Base-by-base conservation (phyloP, 1,139 yeast species). In the Spencermartinsiella ligniputridi region DNA sequence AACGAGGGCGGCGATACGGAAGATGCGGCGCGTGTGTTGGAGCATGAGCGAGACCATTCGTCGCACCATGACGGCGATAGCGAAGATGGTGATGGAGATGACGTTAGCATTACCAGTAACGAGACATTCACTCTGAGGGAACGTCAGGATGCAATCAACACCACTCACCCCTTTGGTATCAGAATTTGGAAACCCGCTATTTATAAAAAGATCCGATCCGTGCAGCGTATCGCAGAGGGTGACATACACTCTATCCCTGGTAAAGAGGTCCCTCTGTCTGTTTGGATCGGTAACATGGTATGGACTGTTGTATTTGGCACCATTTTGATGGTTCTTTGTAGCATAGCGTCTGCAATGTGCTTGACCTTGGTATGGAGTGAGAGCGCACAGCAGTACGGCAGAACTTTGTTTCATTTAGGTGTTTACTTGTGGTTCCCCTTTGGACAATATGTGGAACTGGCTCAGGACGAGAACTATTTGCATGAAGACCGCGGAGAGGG, bases 161-260 rank as follows among this genome's bases (percentile, higher is more conserved):
- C 87, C 44, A 89, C 97, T 1, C 98, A 94, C 68, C 98, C 98
- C 0, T 92, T 92, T 61, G 98, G 98, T 74, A 89, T 92, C 43
- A 84, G 96, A 63, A 87, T 92, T 56, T 92, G 98, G 98, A 92
- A 92, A 61, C 98, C 98, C 1, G 96, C 98, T 2, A 73, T 92
- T 48, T 92, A 92, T 66, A 92, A 94, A 62, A 92, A 92, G 64
- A 78, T 78, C 50, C 79, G 99, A 57, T 87, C 97, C 1, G 97
- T 92, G 30, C 95, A 95, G 53, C 74, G 82, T 29, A 81, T 89
- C 46, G 97, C 97, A 0, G 95, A 88, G 48, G 88, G 86, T 51
- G 99, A 92, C 70, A 87, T 92, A 53, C 97, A 90, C 63, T 90
- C 87, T 50, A 78, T 86, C 3, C 79, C 83, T 4, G 66, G 68